Evolutionary conservation across 805 yeast species (phyloP).

Genomic region (Metschnikowia amazonensis): DNA sequence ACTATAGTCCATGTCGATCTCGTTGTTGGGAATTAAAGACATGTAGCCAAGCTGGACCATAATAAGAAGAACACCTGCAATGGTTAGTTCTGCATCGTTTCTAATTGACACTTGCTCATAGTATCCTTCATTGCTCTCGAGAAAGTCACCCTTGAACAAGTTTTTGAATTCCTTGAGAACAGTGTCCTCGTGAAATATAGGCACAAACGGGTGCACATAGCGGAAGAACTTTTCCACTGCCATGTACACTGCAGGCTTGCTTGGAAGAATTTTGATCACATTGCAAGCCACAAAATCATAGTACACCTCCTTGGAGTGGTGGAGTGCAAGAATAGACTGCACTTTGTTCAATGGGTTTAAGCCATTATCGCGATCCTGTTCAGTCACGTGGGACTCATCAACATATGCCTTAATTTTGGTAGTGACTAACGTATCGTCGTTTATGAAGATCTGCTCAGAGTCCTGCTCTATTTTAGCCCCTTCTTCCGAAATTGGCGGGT

Average conservation of each 20-base stretch:
- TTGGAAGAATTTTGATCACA: conserved; percentile 30
- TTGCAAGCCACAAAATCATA: conserved; percentile 28
- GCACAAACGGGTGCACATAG: conserved; percentile 39
- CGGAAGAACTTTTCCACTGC: conserved; percentile 33
- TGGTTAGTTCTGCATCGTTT: conserved; percentile 29
- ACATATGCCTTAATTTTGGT: conserved; percentile 21
- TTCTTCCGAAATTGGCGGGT: not conserved
- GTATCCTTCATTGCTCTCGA: conserved; percentile 17
- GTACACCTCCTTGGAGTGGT: conserved; percentile 22
- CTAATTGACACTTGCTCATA: conserved; percentile 23
- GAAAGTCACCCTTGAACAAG: conserved; percentile 15
- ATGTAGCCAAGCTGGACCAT: conserved; percentile 35
- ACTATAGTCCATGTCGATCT: conserved; percentile 23
- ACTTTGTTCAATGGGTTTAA: conserved; percentile 12
- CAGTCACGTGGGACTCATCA: not conserved
- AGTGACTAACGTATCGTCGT: conserved; percentile 30
- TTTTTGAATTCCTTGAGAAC: conserved; percentile 25
- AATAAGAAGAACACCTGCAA: conserved; percentile 29
- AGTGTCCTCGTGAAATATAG: conserved; percentile 30
- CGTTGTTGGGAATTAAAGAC: conserved; percentile 36
- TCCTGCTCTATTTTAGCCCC: conserved; percentile 9
- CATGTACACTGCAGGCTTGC: conserved; percentile 21
- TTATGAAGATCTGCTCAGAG: conserved; percentile 15
- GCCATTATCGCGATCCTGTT: conserved; percentile 9
- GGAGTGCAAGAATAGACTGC: conserved; percentile 20